Base-by-base conservation (phyloP, 305 asterid species). In the Fraxinus xanthoxyloides region DNA sequence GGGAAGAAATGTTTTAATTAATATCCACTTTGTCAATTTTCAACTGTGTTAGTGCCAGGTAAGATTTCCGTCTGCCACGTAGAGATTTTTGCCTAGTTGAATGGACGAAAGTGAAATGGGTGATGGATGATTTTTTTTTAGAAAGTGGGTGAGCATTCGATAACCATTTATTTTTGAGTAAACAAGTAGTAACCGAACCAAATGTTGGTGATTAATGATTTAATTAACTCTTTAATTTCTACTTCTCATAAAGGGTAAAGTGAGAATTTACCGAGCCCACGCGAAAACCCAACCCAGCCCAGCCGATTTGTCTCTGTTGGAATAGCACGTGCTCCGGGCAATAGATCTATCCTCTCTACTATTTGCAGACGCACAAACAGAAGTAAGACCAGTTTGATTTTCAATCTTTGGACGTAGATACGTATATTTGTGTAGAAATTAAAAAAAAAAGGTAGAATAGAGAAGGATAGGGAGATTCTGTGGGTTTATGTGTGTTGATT, bases 401-500 rank as follows among this genome's bases (percentile, higher is more conserved):
- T 7, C 70, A 59, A 59, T 21, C 15, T 59, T 23, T 59, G 31
- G 31, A 7, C 70, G 24, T 8, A 21, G 70, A 59, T 59, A 59
- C 31, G 2, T 56, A n/a, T 19, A 19, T 48, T 3, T 48, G 23
- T n/a, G 36, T 13, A 24, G 26, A 67, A 67, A 28, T 67, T 13
- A 7, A 13, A 7, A 67, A 26, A 40, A 67, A 28, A 4, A 28
- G 23, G 74, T 26, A 26, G 36, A 3, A 28, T 12, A 65, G 9
- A 21, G 70, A 59, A 35, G 15, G 19, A 28, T 0, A 67, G n/a
- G 8, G 74, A 67, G 74, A 67, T 67, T 67, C 36, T 65, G 73
- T 65, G 34, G 36, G 3, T 67, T 65, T 63, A 24, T 61, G 24
- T 74, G 89, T 56, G 82, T 24, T 76, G 23, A 76, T 54, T 19